phyloP scores from a whole-genome alignment of 2,329 filamentous ascomycete species.

The Pyrenophora graminea region DNA sequence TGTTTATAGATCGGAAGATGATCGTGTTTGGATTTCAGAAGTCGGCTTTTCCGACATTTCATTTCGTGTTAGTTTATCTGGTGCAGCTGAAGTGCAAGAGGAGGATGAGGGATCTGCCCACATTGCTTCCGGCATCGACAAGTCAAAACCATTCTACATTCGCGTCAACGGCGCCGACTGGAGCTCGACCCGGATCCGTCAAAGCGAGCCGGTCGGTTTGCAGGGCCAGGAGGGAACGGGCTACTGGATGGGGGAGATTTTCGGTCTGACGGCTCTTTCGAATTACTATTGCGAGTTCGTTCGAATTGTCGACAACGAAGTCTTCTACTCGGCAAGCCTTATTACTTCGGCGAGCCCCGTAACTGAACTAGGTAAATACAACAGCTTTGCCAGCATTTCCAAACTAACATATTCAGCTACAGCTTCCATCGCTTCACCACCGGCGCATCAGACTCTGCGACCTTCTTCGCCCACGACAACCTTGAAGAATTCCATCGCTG shows the following conservation, averaged over 20 bases:
- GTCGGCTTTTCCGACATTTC: conserved; percentile 77
- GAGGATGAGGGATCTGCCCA: conserved; percentile 45
- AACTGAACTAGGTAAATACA: conserved; percentile 59
- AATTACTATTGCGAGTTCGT: conserved; percentile 82
- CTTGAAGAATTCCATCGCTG: conserved; percentile 74
- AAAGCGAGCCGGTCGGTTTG: conserved; percentile 54
- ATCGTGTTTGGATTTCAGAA: conserved; percentile 80
- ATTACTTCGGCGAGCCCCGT: conserved; percentile 66
- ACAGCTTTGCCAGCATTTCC: conserved; percentile 1
- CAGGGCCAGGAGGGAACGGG: conserved; percentile 53
- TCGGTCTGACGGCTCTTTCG: conserved; percentile 69
- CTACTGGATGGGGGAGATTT: conserved; percentile 71
- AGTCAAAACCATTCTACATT: conserved; percentile 76
- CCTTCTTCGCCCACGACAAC: conserved; percentile 79
- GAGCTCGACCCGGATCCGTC: conserved; percentile 73
- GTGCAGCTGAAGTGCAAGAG: conserved; percentile 48
- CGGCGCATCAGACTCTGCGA: conserved; percentile 65
- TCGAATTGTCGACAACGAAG: conserved; percentile 65
- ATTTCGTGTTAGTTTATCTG: conserved; percentile 73
- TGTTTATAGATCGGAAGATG: conserved; percentile 69
- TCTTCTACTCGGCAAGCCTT: conserved; percentile 73
- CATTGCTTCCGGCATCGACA: conserved; percentile 61
- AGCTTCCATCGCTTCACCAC: conserved; percentile 48
- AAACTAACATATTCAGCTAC: conserved; percentile 13
- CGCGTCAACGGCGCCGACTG: conserved; percentile 78